Percentiles rank a stretch among this genome's conserved stretches.
Evolutionary conservation across 768 basidiomycete species (phyloP).

Genomic region (Leucosporidium yakuticum): DNA sequence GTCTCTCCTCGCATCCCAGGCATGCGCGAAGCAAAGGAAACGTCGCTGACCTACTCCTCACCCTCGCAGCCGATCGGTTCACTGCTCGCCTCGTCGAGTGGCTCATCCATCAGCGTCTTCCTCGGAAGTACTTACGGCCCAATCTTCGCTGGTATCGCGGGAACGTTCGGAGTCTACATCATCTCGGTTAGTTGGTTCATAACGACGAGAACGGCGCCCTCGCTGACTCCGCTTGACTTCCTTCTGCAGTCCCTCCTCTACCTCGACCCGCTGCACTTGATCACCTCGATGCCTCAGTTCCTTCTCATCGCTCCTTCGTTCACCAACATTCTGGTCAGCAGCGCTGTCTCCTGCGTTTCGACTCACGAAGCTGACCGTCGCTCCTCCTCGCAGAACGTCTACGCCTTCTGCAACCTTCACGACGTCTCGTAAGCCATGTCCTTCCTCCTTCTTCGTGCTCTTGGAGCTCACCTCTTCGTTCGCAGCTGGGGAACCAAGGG

Average conservation of each 20-base stretch:
- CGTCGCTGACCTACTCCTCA: background rate
- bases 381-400: conserved; percentile 56
- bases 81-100: conserved; percentile 6
- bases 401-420: conserved; percentile 94
- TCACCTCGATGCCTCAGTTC: conserved; percentile 88
- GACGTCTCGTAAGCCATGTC: conserved; percentile 48
- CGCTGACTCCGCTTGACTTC: too few relatives aligned
- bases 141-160: conserved; percentile 38
- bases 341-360: too few relatives aligned
- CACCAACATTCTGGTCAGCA: conserved; percentile 62
- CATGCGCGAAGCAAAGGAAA: background rate
- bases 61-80: conserved; percentile 28
- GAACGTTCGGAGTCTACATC: conserved; percentile 39
- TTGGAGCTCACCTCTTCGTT: conserved; percentile 49
- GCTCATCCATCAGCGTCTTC: conserved; percentile 20
- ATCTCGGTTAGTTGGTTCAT: conserved; percentile 14
- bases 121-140: conserved; percentile 32
- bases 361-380: background rate
- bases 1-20: background rate
- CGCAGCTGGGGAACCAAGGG: conserved; percentile 81
- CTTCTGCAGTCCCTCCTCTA: conserved; percentile 28
- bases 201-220: background rate
- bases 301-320: conserved; percentile 84
- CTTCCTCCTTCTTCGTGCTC: conserved; percentile 3
- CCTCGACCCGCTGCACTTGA: conserved; percentile 94